These are phyloP conservation scores for Pseudogymnoascus sp. DNA, from an alignment of 2,329 filamentous ascomycete genomes.

Conservation along the genomic window DNA sequence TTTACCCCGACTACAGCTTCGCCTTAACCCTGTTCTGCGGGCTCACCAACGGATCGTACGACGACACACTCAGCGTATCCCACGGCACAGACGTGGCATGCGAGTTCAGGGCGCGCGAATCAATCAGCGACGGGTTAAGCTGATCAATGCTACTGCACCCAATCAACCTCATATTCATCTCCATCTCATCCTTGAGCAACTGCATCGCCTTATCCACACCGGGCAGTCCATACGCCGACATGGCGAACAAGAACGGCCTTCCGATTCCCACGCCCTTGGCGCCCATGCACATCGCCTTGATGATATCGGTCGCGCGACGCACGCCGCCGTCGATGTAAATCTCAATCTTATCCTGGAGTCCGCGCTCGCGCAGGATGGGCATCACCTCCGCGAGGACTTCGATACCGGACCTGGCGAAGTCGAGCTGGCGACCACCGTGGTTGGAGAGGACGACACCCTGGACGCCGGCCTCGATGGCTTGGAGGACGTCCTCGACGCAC, in stretches of 20 bases:
- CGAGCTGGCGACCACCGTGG: conserved; percentile 89
- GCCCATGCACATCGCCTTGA: conserved; percentile 90
- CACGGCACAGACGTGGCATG: conserved; percentile 50
- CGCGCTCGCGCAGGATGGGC: conserved; percentile 68
- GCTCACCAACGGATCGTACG: conserved; percentile 40
- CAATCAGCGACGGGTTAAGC: conserved; percentile 71
- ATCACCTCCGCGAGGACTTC: conserved; percentile 92
- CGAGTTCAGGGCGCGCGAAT: conserved; percentile 60
- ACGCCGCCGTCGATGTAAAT: conserved; percentile 88
- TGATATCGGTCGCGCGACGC: conserved; percentile 82
- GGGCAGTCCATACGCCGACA: conserved; percentile 80
- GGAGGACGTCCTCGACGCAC: conserved; percentile 86
- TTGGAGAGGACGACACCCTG: conserved; percentile 92
- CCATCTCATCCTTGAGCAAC: conserved; percentile 89
- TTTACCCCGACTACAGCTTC: neutral
- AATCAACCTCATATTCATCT: conserved; percentile 97
- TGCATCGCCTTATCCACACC: conserved; percentile 92
- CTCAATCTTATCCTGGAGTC: conserved; percentile 70
- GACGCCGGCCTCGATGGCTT: conserved; percentile 72
- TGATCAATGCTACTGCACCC: conserved; percentile 68
- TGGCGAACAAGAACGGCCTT: conserved; percentile 89
- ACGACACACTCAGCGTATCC: conserved; percentile 43
- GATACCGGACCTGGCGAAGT: conserved; percentile 80
- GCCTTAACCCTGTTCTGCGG: conserved; percentile 41
- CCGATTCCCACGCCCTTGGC: conserved; percentile 91